These are phyloP conservation scores for Trichoderma reesei DNA, from an alignment of 495 filamentous ascomycete genomes.

Conservation along the genomic window DNA sequence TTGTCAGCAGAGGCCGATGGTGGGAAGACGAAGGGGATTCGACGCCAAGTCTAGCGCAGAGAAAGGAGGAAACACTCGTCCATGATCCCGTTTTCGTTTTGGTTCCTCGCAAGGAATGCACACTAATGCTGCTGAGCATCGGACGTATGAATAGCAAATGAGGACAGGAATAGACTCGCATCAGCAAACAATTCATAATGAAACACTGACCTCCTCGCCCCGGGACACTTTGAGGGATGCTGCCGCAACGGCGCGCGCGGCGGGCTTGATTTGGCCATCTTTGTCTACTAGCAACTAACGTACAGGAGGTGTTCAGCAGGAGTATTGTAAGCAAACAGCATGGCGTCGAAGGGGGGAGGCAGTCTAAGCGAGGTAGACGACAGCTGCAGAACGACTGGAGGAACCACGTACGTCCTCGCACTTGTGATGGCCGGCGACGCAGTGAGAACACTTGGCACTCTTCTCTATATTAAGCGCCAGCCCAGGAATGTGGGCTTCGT, in stretches of 20 bases:
- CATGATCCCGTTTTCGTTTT: too few relatives aligned
- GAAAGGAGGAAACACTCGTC: too few relatives aligned
- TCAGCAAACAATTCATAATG: background rate
- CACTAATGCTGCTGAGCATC: background rate
- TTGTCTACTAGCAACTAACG: slow-evolving; percentile 2
- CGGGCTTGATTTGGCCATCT: slow-evolving; percentile 7
- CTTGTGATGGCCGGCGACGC: slow-evolving; percentile 2
- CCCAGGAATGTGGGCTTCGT: background rate
- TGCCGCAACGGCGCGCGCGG: slow-evolving; percentile 1
- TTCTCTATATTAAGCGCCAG: background rate
- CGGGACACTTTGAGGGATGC: slow-evolving; percentile 3
- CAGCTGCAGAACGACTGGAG: background rate
- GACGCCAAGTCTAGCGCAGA: background rate
- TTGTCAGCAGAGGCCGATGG: background rate
- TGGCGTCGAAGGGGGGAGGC: background rate
- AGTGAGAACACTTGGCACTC: slow-evolving; percentile 6
- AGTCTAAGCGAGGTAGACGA: background rate
- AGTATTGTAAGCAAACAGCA: background rate
- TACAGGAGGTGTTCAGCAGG: slow-evolving; percentile 7
- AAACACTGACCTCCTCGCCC: slow-evolving; percentile 7
- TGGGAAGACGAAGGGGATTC: background rate
- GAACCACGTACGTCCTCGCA: slow-evolving; percentile 6
- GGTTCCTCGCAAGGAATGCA: background rate
- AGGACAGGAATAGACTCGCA: too few relatives aligned
- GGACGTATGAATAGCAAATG: too few relatives aligned